A percentile compares a stretch with the other conserved stretches of the same genome.
These are phyloP conservation scores for Thamnidium elegans DNA, from an alignment of 192 early-diverging fungal genomes.

Conservation along the genomic window DNA sequence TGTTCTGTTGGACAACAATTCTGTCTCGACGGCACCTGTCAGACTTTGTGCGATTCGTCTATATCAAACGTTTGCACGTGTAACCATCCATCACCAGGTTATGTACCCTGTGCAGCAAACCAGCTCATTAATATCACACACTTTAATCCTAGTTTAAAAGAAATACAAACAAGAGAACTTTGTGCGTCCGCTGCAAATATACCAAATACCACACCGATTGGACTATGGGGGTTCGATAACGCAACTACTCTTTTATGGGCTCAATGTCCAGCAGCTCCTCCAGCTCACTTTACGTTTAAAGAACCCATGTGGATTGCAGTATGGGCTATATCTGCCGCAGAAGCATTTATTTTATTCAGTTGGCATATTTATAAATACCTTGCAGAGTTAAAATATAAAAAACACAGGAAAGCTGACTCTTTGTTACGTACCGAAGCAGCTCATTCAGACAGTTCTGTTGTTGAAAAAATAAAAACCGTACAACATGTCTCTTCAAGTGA, in stretches of 20 bases:
- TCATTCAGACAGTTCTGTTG: no score
- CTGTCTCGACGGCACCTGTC: conserved; percentile 57
- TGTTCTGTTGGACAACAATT: conserved; percentile 43
- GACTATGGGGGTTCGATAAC: conserved; percentile 8
- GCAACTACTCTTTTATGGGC: conserved; percentile 41
- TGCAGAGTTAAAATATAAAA: not conserved
- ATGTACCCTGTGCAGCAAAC: conserved; percentile 48
- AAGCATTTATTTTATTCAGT: conserved; percentile 40
- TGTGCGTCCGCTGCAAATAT: conserved; percentile 25
- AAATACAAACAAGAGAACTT: conserved; percentile 14
- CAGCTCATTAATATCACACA: conserved; percentile 39
- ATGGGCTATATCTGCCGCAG: conserved; percentile 43
- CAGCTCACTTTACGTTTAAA: conserved; percentile 43
- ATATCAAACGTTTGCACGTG: conserved; percentile 53
- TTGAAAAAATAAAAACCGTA: conserved; percentile 1
- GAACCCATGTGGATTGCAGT: conserved; percentile 57
- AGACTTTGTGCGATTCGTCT: conserved; percentile 32
- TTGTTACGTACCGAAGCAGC: not conserved
- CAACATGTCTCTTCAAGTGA: not conserved
- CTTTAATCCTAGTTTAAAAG: conserved; percentile 51
- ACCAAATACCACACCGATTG: not conserved
- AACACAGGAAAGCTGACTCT: not conserved
- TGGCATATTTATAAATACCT: conserved; percentile 55
- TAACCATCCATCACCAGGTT: conserved; percentile 25
- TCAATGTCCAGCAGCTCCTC: conserved; percentile 43